Base-by-base conservation (phyloP, 371 early-diverging fungal genomes). In the Mortierella sp. region DNA sequence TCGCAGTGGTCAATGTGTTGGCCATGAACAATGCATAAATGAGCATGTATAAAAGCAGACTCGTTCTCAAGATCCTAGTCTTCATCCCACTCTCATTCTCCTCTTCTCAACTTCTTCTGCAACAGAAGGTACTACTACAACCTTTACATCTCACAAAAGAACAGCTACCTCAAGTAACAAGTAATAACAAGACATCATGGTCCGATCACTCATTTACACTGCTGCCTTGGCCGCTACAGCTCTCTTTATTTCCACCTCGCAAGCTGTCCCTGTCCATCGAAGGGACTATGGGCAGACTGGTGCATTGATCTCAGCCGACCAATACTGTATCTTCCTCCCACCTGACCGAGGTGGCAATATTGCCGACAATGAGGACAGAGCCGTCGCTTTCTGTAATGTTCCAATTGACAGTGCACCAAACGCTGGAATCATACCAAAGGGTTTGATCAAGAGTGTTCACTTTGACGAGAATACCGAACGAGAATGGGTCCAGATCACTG, bases 291-390 rank as follows among this genome's bases (percentile, higher is more conserved):
- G 77, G n/a, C 71, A 76, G 58, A 66, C 58, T 2, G 83, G 77
- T 21, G 85, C 86, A 63, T 67, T 90, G 5, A 75, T 84, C 24
- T 85, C 84, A 63, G 84, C 72, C 9, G 74, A 67, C 67, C 78
- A 86, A 61, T 89, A 87, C 47, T 91, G 91, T 72, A 69, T 86
- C 2, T 89, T 89, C 60, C 68, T 91, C 36, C 91, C 91, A 8
- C 67, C 67, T 11, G 28, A 58, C 6, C 45, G 32, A 6, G 63
- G 67, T 9, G 63, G 71, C 6, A 64, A 64, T n/a, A 68, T 74
- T 53, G 69, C 65, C 13, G 67, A 32, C 7, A 67, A 36, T 38
- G 72, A 72, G n/a, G 60, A 77, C 13, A 76, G 83, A 52, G 69
- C 87, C 11, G 85, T 85, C 50, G 85, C 87, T 16, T 89, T 85